A percentile compares a stretch with the other conserved stretches of the same genome.
phyloP scores from a whole-genome alignment of 176 grass and related monocot genomes.

The Avena eriantha region DNA sequence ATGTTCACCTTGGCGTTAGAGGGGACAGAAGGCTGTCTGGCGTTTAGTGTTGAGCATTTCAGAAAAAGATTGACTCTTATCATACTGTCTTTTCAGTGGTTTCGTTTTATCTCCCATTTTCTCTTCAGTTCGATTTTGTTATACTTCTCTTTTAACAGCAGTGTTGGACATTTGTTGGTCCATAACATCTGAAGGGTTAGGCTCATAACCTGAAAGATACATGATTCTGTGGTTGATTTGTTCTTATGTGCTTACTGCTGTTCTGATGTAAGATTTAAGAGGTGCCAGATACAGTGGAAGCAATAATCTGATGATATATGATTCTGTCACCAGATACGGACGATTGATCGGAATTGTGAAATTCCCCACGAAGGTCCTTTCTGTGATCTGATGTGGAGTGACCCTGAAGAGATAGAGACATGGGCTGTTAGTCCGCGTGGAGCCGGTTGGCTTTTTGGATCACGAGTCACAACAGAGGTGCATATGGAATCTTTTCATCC shows the following conservation, averaged over 20 bases:
- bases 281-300: constrained; percentile 5
- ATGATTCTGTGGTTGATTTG: constrained; percentile 9
- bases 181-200: constrained; percentile 10
- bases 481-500: constrained; percentile 24
- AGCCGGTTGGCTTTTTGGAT: constrained; percentile 98
- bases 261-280: constrained; percentile 12
- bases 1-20: neutral
- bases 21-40: neutral
- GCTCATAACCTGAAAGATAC: neutral
- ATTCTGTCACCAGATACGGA: constrained; percentile 67
- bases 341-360: constrained; percentile 98
- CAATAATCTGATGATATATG: constrained; percentile 15
- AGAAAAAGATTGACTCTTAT: neutral
- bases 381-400: constrained; percentile 99
- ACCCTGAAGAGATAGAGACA: constrained; percentile 98
- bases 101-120: neutral
- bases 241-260: neutral
- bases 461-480: constrained; percentile 94
- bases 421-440: constrained; percentile 98
- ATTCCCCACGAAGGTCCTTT: constrained; percentile 98
- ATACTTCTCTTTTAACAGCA: neutral
- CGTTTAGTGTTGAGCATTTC: neutral
- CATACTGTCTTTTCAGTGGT: neutral
- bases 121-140: neutral
- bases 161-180: neutral